Evolutionary conservation across 1,284 basidiomycete species (phyloP).

Genomic region (Wallemia ichthyophaga): DNA sequence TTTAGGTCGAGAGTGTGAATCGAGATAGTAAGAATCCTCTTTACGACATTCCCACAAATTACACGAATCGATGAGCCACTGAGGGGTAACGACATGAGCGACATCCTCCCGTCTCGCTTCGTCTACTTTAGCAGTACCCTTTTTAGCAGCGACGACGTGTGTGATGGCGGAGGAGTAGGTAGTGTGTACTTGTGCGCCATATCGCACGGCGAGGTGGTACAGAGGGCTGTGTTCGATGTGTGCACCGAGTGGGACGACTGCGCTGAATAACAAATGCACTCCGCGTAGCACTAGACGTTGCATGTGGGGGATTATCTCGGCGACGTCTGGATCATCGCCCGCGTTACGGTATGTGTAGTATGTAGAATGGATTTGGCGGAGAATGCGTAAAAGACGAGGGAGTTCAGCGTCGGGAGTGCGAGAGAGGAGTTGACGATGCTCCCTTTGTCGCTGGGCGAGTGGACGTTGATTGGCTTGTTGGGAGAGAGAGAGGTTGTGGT

Average conservation of each 20-base stretch:
- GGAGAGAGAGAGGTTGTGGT: slow-evolving; percentile 35
- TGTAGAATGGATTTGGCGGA: slow-evolving; percentile 3
- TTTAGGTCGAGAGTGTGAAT: slow-evolving; percentile 9
- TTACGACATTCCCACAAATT: slow-evolving; percentile 50
- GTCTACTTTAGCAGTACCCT: slow-evolving; percentile 62
- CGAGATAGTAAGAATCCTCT: slow-evolving; percentile 33
- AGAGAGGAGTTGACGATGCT: slow-evolving; percentile 22
- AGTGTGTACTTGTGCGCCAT: slow-evolving; percentile 51
- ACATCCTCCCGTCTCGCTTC: slow-evolving; percentile 34
- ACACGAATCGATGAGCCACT: slow-evolving; percentile 64
- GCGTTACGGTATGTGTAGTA: background rate
- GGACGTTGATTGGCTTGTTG: slow-evolving; percentile 64
- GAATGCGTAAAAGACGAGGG: slow-evolving; percentile 3
- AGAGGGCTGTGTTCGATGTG: slow-evolving; percentile 26
- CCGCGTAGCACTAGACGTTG: slow-evolving; percentile 44
- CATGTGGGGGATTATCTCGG: slow-evolving; percentile 56
- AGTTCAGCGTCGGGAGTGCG: slow-evolving; percentile 3
- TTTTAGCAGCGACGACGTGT: slow-evolving; percentile 69
- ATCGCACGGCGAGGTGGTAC: slow-evolving; percentile 29
- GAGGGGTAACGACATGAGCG: slow-evolving; percentile 51
- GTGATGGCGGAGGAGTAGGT: slow-evolving; percentile 40
- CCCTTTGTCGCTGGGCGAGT: slow-evolving; percentile 59
- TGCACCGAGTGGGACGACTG: slow-evolving; percentile 63
- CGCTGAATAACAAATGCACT: slow-evolving; percentile 61
- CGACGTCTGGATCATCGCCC: slow-evolving; percentile 2